A percentile compares a stretch with the other conserved stretches of the same genome.
Conservation (phyloP, 352 stramenopile genomes). For the Pythium chondricola region DNA sequence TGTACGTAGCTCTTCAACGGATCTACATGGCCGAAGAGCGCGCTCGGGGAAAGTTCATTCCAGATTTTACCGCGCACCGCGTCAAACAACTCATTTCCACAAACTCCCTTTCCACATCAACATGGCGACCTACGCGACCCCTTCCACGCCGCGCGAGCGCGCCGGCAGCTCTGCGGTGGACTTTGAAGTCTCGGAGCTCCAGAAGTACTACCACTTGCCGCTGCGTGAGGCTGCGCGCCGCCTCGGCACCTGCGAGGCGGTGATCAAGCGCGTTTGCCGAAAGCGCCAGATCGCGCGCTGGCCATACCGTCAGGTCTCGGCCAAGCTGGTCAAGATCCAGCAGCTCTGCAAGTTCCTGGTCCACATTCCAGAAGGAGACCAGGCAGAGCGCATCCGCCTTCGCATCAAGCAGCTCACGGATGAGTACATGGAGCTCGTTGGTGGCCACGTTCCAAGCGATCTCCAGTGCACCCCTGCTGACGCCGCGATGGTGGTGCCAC, state of each 20-base stretch:
- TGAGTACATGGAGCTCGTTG: slow-evolving; percentile 74
- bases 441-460: slow-evolving; percentile 65
- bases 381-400: slow-evolving; percentile 64
- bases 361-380: slow-evolving; percentile 61
- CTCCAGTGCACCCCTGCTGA: slow-evolving; percentile 54
- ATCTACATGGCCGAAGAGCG: not conserved
- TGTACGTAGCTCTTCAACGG: slow-evolving; percentile 2
- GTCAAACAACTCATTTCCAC: slow-evolving; percentile 6
- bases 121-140: not conserved
- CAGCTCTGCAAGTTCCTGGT: slow-evolving; percentile 83
- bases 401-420: slow-evolving; percentile 78
- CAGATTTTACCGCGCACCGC: slow-evolving; percentile 12
- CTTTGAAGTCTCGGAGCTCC: slow-evolving; percentile 75
- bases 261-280: slow-evolving; percentile 79
- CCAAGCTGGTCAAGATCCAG: slow-evolving; percentile 84
- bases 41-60: slow-evolving; percentile 15
- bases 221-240: slow-evolving; percentile 66
- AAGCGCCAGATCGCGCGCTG: slow-evolving; percentile 76
- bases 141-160: slow-evolving; percentile 16
- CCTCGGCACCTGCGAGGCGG: slow-evolving; percentile 71
- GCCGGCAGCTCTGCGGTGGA: slow-evolving; percentile 47
- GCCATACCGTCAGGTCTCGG: slow-evolving; percentile 81
- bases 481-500: slow-evolving; percentile 38
- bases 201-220: slow-evolving; percentile 83
- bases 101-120: not conserved